These are phyloP conservation scores for Trichophyton benhamiae DNA, from an alignment of 2,329 filamentous ascomycete genomes.

Conservation along the genomic window DNA sequence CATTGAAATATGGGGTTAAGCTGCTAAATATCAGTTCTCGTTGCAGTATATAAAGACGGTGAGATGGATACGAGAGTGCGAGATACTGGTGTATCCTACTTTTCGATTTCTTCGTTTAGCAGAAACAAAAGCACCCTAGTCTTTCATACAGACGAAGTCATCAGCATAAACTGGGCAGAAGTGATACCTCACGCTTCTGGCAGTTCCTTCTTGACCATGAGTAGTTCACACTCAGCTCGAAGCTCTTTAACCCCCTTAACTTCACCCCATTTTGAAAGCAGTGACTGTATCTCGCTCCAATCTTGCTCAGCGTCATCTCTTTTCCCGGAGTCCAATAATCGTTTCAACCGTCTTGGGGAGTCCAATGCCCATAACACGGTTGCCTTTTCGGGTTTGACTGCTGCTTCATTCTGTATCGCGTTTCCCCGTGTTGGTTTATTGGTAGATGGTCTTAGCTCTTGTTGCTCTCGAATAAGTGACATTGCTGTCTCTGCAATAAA, in stretches of 20 bases:
- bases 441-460: slow-evolving; percentile 20
- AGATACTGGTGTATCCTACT: neutral
- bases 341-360: slow-evolving; percentile 28
- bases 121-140: neutral
- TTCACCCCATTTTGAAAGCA: slow-evolving; percentile 33
- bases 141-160: neutral
- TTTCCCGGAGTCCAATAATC: slow-evolving; percentile 27
- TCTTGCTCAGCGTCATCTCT: slow-evolving; percentile 31
- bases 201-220: slow-evolving; percentile 15
- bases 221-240: slow-evolving; percentile 27
- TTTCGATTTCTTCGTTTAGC: neutral
- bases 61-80: neutral
- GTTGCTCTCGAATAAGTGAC: slow-evolving; percentile 28
- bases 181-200: neutral
- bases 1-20: too few species aligned
- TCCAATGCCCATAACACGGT: slow-evolving; percentile 36
- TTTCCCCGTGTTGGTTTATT: slow-evolving; percentile 20
- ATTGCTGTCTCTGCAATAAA: slow-evolving; percentile 35
- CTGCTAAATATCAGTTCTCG: too few species aligned
- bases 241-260: slow-evolving; percentile 34
- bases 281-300: slow-evolving; percentile 29
- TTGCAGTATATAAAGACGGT: neutral
- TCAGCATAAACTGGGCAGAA: neutral
- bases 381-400: slow-evolving; percentile 24
- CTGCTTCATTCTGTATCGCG: slow-evolving; percentile 12